Evolutionary conservation across 1,284 basidiomycete species (phyloP), one percentile per base, ranked within the genome.

Genomic region (Leccinum pallidistipes): DNA sequence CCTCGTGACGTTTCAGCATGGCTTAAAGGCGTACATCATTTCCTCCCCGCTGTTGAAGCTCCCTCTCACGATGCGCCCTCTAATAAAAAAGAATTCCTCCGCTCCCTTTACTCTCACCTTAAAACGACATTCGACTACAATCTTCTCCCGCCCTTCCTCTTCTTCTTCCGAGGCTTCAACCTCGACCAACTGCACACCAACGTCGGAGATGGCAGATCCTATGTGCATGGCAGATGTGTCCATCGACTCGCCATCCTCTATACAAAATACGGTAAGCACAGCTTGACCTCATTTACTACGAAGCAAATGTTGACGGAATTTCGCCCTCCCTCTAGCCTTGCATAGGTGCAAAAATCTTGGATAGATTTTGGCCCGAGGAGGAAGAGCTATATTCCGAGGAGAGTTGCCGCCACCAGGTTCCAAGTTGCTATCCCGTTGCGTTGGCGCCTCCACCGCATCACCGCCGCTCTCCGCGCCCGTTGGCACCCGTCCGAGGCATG

Each of bases 321-420:
- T 53, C 5, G 9, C 49, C 45, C 36, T 59, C 21, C 38, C 16
- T 16, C 21, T 43, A 72, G 72, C 71, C 74, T 12, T 57, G 60
- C 16, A 66, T 76, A 59, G 71, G 71, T 29, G 58, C 66, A 3
- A 73, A 72, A 65, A 73, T 73, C 1, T 31, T 72, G 27, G 74
- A 75, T 32, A 63, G 62, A 0, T 73, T 73, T 63, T 76, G 71
- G 73, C 71, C 71, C 57, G 71, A 74, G 63, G 73, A 72, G 14
- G 72, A 72, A 49, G 55, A 50, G 7, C 49, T 47, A 5, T 60
- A 38, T 49, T 57, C 63, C 61, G 66, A 71, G 68, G 71, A 64
- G 62, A 66, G 58, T 60, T 61, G 55, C 56, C 54, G 8, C 12
- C 34, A 21, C 16, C 53, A 62, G 4, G 61, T 34, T 21, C 40